These are phyloP conservation scores for Basidioascus undulatus DNA, from an alignment of 768 basidiomycete species.

Conservation along the genomic window DNA sequence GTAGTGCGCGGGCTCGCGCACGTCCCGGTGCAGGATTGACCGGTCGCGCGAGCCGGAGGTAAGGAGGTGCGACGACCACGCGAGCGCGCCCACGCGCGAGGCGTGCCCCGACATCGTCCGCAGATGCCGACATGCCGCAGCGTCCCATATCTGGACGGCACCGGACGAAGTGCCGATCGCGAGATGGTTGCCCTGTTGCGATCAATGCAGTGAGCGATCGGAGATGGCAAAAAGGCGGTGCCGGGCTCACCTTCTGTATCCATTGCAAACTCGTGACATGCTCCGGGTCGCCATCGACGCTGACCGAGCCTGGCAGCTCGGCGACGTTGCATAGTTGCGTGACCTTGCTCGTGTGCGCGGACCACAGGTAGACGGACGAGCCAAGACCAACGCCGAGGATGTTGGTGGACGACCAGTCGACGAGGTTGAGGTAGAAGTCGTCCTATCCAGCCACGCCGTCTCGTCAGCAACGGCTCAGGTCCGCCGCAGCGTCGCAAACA, in stretches of 20 bases:
- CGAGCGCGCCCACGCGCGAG: constrained; percentile 75
- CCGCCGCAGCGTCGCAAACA: neutral
- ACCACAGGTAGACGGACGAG: constrained; percentile 88
- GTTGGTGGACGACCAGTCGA: constrained; percentile 91
- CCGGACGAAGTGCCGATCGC: constrained; percentile 86
- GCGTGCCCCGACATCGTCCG: constrained; percentile 71
- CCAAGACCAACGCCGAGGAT: constrained; percentile 82
- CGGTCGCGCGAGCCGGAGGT: constrained; percentile 81
- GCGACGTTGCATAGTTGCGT: constrained; percentile 69
- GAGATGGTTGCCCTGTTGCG: constrained; percentile 47
- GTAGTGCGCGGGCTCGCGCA: constrained; percentile 40
- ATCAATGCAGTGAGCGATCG: neutral
- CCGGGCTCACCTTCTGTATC: constrained; percentile 43
- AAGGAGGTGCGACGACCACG: constrained; percentile 74
- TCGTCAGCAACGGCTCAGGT: no score
- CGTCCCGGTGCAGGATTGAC: constrained; percentile 74
- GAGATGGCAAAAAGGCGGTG: neutral
- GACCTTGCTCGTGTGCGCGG: constrained; percentile 75
- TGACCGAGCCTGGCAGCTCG: constrained; percentile 35
- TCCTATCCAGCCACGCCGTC: constrained; percentile 22
- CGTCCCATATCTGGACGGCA: constrained; percentile 80
- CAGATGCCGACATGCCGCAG: constrained; percentile 41
- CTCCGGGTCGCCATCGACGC: no score
- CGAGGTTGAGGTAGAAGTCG: constrained; percentile 93
- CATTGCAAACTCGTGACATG: constrained; percentile 74